These are phyloP conservation scores for Fragilaria crotonensis DNA, from an alignment of 108 stramenopile genomes.

Conservation along the genomic window DNA sequence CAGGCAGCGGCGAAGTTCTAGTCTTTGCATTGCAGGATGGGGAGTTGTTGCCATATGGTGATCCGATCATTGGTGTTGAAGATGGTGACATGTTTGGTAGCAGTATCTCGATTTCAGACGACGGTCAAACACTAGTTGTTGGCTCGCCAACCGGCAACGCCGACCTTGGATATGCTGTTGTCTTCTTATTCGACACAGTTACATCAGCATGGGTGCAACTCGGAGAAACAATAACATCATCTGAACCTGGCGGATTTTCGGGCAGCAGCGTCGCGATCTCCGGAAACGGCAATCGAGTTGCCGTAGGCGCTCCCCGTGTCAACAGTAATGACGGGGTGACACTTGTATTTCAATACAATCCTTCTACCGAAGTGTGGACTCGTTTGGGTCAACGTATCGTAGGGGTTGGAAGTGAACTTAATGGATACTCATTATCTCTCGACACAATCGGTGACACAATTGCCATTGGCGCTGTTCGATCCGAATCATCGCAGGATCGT, in stretches of 20 bases:
- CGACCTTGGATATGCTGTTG: not conserved
- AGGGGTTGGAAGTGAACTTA: not conserved
- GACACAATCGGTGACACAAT: not conserved
- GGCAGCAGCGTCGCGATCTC: constrained; percentile 6
- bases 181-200: not conserved
- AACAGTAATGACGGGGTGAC: not conserved
- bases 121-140: not conserved
- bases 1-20: not conserved
- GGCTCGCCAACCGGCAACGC: not conserved
- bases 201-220: constrained; percentile 1
- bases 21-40: not conserved
- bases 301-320: constrained; percentile 4
- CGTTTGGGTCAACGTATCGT: not conserved
- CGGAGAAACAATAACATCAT: not conserved
- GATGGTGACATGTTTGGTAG: not conserved
- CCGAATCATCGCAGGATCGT: too few species aligned
- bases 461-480: constrained; percentile 1
- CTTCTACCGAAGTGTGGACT: not conserved
- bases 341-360: not conserved
- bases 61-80: not conserved
- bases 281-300: constrained; percentile 1
- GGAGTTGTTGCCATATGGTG: not conserved
- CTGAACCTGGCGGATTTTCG: not conserved
- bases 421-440: not conserved
- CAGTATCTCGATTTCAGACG: constrained; percentile 1